A percentile compares a stretch with the other conserved stretches of the same genome.
phyloP scores from a whole-genome alignment of 306 rosid species.

The Corylus avellana region DNA sequence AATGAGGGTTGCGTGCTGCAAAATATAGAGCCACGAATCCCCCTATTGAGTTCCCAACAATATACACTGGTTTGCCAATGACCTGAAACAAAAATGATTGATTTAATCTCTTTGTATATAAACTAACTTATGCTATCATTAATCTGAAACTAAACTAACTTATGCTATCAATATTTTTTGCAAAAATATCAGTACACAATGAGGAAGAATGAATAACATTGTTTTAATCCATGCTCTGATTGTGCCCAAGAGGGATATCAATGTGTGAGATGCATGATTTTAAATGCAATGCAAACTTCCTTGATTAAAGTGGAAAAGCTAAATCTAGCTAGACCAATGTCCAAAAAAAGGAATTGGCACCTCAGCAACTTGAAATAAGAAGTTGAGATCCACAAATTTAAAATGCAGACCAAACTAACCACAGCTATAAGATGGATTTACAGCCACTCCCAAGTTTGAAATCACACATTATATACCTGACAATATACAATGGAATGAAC shows the following conservation, averaged over 20 bases:
- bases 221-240: too few species aligned
- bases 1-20: constrained; percentile 81
- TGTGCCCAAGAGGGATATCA: too few species aligned
- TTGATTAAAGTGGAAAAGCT: too few species aligned
- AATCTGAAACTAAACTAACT: background rate
- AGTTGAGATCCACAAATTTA: too few species aligned
- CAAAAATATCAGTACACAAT: too few species aligned
- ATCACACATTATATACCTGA: background rate
- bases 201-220: too few species aligned
- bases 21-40: constrained; percentile 91
- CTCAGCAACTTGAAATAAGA: too few species aligned
- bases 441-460: background rate
- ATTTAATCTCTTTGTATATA: background rate
- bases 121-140: background rate
- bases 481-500: background rate
- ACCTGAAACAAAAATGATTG: constrained; percentile 49
- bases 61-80: constrained; percentile 85
- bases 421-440: background rate
- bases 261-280: too few species aligned
- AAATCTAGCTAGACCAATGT: too few species aligned
- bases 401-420: background rate
- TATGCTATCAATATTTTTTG: background rate
- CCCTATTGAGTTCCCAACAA: constrained; percentile 90
- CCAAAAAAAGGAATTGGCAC: too few species aligned
- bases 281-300: too few species aligned